A percentile compares a stretch with the other conserved stretches of the same genome.
Evolutionary conservation across 805 yeast species (phyloP).

Genomic region (Brettanomyces naardenensis): DNA sequence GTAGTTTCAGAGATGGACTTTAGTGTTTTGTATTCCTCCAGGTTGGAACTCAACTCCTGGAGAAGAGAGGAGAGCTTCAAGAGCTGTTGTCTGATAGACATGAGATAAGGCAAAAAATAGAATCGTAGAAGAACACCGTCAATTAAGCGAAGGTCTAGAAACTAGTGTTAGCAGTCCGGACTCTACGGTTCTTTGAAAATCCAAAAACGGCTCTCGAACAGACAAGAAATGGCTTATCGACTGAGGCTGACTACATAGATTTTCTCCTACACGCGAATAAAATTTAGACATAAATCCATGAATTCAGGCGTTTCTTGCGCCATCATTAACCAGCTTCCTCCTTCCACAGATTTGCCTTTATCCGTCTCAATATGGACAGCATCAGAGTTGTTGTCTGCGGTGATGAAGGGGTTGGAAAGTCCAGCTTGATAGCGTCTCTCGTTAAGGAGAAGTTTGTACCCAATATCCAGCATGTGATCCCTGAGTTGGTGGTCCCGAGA

Average conservation of each 20-base stretch:
- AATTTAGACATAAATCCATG: too few species aligned
- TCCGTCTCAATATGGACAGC: constrained; percentile 29
- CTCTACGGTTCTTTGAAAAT: too few species aligned
- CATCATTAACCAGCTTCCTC: too few species aligned
- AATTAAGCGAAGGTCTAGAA: too few species aligned
- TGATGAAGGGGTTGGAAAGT: constrained; percentile 86
- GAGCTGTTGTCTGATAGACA: not conserved
- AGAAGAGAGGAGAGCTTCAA: constrained; percentile 1
- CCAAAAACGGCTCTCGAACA: too few species aligned
- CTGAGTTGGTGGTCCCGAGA: constrained; percentile 77
- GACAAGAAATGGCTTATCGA: too few species aligned
- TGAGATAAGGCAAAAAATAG: not conserved
- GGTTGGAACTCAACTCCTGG: constrained; percentile 1
- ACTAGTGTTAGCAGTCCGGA: too few species aligned
- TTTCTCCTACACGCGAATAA: too few species aligned
- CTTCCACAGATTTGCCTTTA: not conserved
- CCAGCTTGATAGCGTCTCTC: constrained; percentile 69
- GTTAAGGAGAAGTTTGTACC: constrained; percentile 78
- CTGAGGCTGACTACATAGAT: too few species aligned
- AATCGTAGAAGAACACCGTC: too few species aligned
- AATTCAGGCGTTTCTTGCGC: too few species aligned
- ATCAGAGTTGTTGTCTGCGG: constrained; percentile 89
- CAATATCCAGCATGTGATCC: constrained; percentile 68
- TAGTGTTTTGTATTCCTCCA: constrained; percentile 3
- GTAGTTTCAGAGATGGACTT: not conserved